Conservation (phyloP, 768 basidiomycete species). For the Amanita subjunquillea region DNA sequence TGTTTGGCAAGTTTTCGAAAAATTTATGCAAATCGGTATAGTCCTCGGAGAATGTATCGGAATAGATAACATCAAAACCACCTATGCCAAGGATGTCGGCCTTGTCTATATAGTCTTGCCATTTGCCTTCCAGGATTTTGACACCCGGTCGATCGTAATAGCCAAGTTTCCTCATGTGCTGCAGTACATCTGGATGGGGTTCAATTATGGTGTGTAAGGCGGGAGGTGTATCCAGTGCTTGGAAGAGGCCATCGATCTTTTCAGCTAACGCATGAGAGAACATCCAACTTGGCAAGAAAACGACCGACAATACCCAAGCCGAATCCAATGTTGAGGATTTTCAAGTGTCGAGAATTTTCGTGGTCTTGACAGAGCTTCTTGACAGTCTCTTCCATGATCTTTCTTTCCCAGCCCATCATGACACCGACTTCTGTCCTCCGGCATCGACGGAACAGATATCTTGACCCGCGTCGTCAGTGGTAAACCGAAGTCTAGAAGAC, state of each 20-base stretch:
- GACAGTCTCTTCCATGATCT: conserved; percentile 82
- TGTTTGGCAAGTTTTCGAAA: conserved; percentile 70
- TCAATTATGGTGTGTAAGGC: conserved; percentile 84
- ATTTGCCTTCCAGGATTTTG: conserved; percentile 77
- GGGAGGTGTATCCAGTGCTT: conserved; percentile 49
- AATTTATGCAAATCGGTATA: conserved; percentile 74
- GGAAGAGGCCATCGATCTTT: conserved; percentile 81
- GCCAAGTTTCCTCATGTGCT: conserved; percentile 61
- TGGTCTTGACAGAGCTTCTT: conserved; percentile 46
- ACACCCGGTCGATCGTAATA: conserved; percentile 78
- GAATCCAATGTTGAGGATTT: conserved; percentile 85
- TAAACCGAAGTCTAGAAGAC: conserved; percentile 56
- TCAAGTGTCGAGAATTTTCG: conserved; percentile 38
- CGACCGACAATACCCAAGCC: conserved; percentile 79
- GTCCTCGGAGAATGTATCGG: conserved; percentile 88
- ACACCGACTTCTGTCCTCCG: conserved; percentile 78
- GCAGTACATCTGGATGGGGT: conserved; percentile 87
- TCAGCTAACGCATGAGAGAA: conserved; percentile 1
- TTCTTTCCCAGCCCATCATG: conserved; percentile 98
- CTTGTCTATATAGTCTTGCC: conserved; percentile 77
- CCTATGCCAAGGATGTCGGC: conserved; percentile 50
- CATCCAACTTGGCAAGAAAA: background rate
- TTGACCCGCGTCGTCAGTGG: conserved; percentile 62
- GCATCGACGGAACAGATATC: conserved; percentile 68
- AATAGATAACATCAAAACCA: conserved; percentile 85